Conservation (phyloP, 306 rosid genomes). For the Inga leiocalycina region DNA sequence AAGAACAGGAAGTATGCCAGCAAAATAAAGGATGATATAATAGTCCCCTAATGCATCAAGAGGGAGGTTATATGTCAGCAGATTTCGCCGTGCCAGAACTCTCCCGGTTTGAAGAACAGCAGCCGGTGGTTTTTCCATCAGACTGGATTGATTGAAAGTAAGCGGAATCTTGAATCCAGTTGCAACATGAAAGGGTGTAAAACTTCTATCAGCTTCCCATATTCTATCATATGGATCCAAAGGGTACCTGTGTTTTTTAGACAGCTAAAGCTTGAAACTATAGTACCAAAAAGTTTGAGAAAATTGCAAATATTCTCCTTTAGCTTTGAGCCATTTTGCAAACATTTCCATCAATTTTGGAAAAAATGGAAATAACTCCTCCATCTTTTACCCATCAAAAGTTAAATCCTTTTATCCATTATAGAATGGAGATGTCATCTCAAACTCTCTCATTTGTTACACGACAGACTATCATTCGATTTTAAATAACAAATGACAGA, state of each 20-base stretch:
- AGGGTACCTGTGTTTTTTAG: slow-evolving; percentile 68
- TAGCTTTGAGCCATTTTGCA: not conserved
- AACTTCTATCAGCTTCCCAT: slow-evolving; percentile 75
- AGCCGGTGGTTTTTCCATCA: slow-evolving; percentile 63
- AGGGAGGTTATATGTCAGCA: slow-evolving; percentile 65
- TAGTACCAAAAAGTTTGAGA: not conserved
- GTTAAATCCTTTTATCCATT: not conserved
- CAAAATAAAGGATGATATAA: slow-evolving; percentile 83
- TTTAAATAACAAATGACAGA: not conserved
- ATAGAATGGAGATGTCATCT: not conserved
- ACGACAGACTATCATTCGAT: not conserved
- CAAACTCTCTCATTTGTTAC: not conserved
- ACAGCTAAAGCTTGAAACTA: slow-evolving; percentile 5
- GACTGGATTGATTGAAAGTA: slow-evolving; percentile 45
- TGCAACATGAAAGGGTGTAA: slow-evolving; percentile 68
- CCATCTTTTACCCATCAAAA: not conserved
- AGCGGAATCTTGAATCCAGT: slow-evolving; percentile 57
- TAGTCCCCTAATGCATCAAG: slow-evolving; percentile 66
- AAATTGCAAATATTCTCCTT: not conserved
- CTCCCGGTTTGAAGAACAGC: slow-evolving; percentile 73
- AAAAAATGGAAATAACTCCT: not conserved
- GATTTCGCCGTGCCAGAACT: slow-evolving; percentile 64
- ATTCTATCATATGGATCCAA: slow-evolving; percentile 76
- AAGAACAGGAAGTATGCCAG: slow-evolving; percentile 77
- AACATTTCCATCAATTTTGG: not conserved